phyloP scores from a whole-genome alignment of 345 rosid genomes.

The Gossypium herbaceum region DNA sequence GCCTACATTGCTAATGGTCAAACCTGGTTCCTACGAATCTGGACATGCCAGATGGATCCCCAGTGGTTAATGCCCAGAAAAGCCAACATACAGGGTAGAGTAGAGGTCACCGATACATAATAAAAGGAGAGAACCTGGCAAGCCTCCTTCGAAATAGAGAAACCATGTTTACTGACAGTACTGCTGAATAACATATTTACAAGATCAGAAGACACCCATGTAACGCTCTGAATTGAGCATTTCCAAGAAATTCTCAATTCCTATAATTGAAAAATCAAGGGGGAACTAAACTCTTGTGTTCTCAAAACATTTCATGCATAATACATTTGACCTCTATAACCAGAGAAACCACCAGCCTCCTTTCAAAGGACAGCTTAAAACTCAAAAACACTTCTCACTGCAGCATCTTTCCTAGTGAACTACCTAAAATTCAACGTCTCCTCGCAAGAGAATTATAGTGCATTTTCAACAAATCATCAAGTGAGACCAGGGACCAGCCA shows the following conservation, averaged over 20 bases:
- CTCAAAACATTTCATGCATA: background rate
- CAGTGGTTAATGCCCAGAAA: too few relatives aligned
- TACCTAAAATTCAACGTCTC: constrained; percentile 36
- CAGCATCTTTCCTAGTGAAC: background rate
- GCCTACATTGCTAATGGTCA: too few relatives aligned
- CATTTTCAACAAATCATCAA: constrained; percentile 75
- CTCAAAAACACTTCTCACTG: background rate
- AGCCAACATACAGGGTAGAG: too few relatives aligned
- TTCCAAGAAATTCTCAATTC: background rate
- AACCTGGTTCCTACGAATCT: too few relatives aligned
- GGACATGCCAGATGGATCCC: too few relatives aligned
- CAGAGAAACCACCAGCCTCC: background rate
- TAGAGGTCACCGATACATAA: too few relatives aligned
- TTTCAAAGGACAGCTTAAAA: background rate
- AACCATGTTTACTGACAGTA: background rate
- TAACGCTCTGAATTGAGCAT: background rate
- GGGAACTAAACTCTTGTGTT: background rate
- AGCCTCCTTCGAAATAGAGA: background rate
- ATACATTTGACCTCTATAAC: background rate
- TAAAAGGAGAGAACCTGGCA: too few relatives aligned
- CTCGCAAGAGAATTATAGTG: constrained; percentile 48
- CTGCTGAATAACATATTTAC: background rate
- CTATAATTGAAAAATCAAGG: background rate
- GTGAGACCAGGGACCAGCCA: constrained; percentile 59
- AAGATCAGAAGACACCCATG: too few relatives aligned